Base-by-base conservation (phyloP, 306 rosid genomes). In the Albizia julibrissin region DNA sequence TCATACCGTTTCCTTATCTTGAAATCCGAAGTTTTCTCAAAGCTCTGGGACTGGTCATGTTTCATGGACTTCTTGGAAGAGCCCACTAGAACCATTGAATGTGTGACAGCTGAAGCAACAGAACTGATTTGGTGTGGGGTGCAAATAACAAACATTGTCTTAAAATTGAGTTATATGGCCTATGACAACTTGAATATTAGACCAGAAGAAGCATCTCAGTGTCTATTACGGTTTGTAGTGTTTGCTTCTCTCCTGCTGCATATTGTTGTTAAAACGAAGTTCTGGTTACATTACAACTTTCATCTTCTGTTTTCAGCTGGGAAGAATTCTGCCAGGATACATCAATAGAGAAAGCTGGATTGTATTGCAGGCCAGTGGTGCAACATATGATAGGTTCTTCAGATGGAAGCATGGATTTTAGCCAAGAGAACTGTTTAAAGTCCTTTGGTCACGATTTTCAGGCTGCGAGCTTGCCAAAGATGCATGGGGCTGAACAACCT, bases 41-140 rank as follows among this genome's bases (percentile, higher is more conserved):
- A 90, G 88, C 85, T 86, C 58, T 91, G 95, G 98, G 87, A 95
- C 66, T 93, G 97, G 98, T 91, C 94, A 8, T 91, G 93, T 87
- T 93, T 90, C 75, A 61, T 86, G 72, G 88, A 83, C 43, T 85
- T 93, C 12, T 27, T 86, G 81, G 77, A 86, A 75, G 89, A 82
- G 79, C 76, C 78, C 19, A 13, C 74, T 40, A 40, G 74, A 31
- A 69, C 42, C 54, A 12, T 21, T 22, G 74, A 69, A 42, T 42
- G 34, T 69, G 52, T 69, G 54, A 10, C 14, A 37, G 52, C 33
- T 69, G 52, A 42, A 64, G 46, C 81, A 24, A 75, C 82, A 8
- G 92, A 93, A 80, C 83, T 90, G 81, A 84, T 75, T 81, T 95
- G 98, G 98, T 95, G 93, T 72, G 84, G 76, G 82, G 76, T 87